phyloP scores from a whole-genome alignment of 192 early-diverging fungal genomes.

The Geranomyces variabilis region DNA sequence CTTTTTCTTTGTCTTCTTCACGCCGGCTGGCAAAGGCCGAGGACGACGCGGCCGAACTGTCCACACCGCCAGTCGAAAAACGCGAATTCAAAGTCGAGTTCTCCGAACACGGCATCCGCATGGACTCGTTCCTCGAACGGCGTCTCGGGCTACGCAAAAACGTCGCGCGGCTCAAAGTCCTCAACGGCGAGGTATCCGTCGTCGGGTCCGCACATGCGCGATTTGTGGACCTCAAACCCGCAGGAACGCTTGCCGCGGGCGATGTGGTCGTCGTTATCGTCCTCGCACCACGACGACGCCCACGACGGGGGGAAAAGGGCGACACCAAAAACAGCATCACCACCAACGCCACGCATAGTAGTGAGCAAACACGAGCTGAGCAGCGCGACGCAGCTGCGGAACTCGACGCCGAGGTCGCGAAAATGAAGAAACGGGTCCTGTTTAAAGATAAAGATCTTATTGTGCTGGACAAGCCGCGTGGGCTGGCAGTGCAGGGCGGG shows the following conservation, averaged over 20 bases:
- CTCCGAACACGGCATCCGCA: slow-evolving; percentile 31
- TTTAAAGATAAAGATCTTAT: slow-evolving; percentile 53
- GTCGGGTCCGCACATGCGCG: slow-evolving; percentile 39
- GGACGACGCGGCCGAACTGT: too few species aligned
- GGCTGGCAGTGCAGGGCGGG: slow-evolving; percentile 50
- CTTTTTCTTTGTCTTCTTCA: too few species aligned
- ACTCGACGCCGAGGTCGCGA: background rate
- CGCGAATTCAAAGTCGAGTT: slow-evolving; percentile 29
- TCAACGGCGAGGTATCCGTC: slow-evolving; percentile 41
- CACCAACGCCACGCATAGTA: too few species aligned
- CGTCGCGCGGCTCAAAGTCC: slow-evolving; percentile 44
- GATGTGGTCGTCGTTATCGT: slow-evolving; percentile 43
- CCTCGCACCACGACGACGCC: background rate
- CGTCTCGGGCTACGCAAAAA: slow-evolving; percentile 26
- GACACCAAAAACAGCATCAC: background rate
- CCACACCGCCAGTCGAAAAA: background rate
- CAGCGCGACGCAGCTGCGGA: background rate
- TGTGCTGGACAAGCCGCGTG: slow-evolving; percentile 50
- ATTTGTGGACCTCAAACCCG: slow-evolving; percentile 37
- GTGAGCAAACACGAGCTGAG: background rate
- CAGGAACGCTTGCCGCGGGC: slow-evolving; percentile 38
- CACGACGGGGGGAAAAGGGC: slow-evolving; percentile 5
- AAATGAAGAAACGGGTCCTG: slow-evolving; percentile 29
- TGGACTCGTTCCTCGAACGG: slow-evolving; percentile 40
- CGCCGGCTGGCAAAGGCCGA: too few species aligned